Conservation (phyloP, 2,329 filamentous ascomycete species). For the Colletotrichum tropicicola region DNA sequence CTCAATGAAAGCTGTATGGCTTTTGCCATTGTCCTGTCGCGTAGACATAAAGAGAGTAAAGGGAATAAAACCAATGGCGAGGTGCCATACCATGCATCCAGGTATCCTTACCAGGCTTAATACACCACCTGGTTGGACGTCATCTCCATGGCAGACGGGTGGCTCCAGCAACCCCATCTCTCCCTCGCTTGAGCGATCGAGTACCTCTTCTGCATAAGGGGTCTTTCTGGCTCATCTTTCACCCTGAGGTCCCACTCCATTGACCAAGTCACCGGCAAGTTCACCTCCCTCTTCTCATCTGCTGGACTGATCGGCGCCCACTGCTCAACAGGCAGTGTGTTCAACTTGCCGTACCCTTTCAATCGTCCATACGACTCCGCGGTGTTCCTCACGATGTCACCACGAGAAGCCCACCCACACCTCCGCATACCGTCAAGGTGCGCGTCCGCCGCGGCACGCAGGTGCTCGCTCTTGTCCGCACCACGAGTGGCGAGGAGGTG, state of each 20-base stretch:
- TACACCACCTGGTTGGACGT: background rate
- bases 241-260: constrained; percentile 30
- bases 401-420: constrained; percentile 33
- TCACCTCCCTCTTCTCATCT: constrained; percentile 32
- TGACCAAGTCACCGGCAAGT: constrained; percentile 24
- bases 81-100: background rate
- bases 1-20: too few relatives aligned
- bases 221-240: constrained; percentile 11
- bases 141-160: background rate
- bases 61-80: too few relatives aligned
- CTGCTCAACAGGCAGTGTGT: constrained; percentile 28
- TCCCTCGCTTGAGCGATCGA: constrained; percentile 33
- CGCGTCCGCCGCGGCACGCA: constrained; percentile 31
- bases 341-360: constrained; percentile 31
- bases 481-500: constrained; percentile 15
- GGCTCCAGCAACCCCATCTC: constrained; percentile 31
- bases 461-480: constrained; percentile 28
- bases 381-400: constrained; percentile 22
- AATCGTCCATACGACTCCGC: constrained; percentile 25
- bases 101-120: background rate
- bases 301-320: constrained; percentile 28
- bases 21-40: too few relatives aligned
- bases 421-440: constrained; percentile 35
- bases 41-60: too few relatives aligned
- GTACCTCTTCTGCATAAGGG: constrained; percentile 25